Base-by-base conservation (phyloP, 352 stramenopile genomes). In the Globisporangium nagaii region DNA sequence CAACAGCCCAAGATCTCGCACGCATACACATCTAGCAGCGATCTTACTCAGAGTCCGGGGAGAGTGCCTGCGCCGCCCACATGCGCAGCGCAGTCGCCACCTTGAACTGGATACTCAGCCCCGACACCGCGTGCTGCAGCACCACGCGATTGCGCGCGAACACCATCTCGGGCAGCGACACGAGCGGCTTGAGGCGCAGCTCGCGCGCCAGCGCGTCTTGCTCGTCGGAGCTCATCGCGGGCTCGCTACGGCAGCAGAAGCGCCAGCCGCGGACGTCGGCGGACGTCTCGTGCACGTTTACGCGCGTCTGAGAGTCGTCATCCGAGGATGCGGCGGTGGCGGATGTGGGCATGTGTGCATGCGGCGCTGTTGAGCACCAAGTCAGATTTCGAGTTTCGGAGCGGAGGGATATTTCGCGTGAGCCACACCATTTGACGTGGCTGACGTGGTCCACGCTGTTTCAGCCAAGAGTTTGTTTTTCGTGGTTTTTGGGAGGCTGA, bases 141-240 rank as follows among this genome's bases (percentile, higher is more conserved):
- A 51, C 13, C 34, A 86, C 28, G 9, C 19, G 49, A 42, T 58
- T 88, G 49, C 69, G 54, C 2, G 48, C 73, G 48, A 86, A 88
- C 36, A 86, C 63, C 54, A 86, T 77, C 48, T 88, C 77, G 5
- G 77, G 77, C 35, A 86, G 51, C 11, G 74, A 66, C 25, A 84
- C 67, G 35, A 56, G 62, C 12, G 68, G 46, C 0, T 40, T 50
- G 34, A 85, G 44, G 9, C 40, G 19, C 22, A 85, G 72, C 42
- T 47, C 46, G 7, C 62, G 40, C n/a, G 47, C 24, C 48, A 88
- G 51, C 25, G 43, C 20, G 27, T 64, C 51, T 8, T 73, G 68
- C 59, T 71, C 65, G 2, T 48, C 36, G 1, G 77, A 78, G 57
- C 39, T 79, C 64, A 88, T 71, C 10, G 77, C 74, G 3, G 62